A percentile compares a stretch with the other conserved stretches of the same genome.
phyloP scores from a whole-genome alignment of 176 grass and related monocot genomes.

The Tuctoria greenei region DNA sequence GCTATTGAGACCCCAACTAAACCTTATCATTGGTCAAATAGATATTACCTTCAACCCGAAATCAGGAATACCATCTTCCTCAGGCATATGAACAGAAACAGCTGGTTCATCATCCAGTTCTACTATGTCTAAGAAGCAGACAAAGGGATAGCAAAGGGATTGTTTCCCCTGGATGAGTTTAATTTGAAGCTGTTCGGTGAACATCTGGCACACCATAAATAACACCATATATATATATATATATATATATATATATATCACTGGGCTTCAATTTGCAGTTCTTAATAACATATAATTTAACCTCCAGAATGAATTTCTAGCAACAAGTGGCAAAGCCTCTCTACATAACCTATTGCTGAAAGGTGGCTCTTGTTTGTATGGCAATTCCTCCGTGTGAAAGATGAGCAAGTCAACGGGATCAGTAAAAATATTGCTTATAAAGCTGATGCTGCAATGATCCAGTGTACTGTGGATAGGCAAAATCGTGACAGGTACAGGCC shows the following conservation, averaged over 20 bases:
- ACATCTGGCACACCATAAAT: constrained; percentile 2
- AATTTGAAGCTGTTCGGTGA: constrained; percentile 3
- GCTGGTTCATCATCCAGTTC: constrained; percentile 16
- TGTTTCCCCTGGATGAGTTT: neutral
- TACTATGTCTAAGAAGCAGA: neutral
- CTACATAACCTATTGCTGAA: constrained; percentile 38
- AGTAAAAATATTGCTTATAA: constrained; percentile 43
- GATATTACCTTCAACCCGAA: neutral
- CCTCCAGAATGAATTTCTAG: constrained; percentile 42
- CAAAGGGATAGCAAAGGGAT: neutral
- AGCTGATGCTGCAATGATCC: constrained; percentile 18
- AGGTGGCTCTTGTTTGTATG: constrained; percentile 4
- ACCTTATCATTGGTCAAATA: neutral
- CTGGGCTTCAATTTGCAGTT: neutral
- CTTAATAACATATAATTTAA: constrained; percentile 37
- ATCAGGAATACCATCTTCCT: constrained; percentile 29
- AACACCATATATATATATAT: no score
- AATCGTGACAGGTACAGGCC: neutral
- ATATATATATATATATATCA: no score
- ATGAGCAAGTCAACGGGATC: constrained; percentile 9
- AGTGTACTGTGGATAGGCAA: constrained; percentile 24
- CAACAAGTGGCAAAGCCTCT: constrained; percentile 41
- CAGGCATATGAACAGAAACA: neutral
- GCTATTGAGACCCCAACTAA: neutral
- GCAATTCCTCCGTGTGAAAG: constrained; percentile 24